phyloP scores from a whole-genome alignment of 1,284 basidiomycete species.

The Xerocomus nothofagi region DNA sequence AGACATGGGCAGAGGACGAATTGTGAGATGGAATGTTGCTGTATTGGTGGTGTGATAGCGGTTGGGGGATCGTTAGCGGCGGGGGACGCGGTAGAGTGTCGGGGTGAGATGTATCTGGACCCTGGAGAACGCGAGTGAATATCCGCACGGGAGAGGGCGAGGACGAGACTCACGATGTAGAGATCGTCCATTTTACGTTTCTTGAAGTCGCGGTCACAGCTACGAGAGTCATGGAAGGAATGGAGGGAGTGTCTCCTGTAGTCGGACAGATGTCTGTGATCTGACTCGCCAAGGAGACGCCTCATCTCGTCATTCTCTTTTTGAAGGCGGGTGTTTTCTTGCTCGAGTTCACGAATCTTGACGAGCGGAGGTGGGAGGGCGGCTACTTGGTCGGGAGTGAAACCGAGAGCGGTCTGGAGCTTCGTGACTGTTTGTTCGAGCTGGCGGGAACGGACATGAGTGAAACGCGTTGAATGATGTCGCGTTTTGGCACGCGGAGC shows the following conservation, averaged over 20 bases:
- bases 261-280: conserved; percentile 41
- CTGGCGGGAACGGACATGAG: conserved; percentile 38
- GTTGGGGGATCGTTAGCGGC: conserved; percentile 60
- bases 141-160: neutral
- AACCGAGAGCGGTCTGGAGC: conserved; percentile 68
- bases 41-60: conserved; percentile 39
- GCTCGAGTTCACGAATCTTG: conserved; percentile 74
- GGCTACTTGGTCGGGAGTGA: conserved; percentile 67
- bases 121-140: conserved; percentile 10
- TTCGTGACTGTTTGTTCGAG: conserved; percentile 80
- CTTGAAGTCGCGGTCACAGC: conserved; percentile 63
- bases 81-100: conserved; percentile 54
- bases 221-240: conserved; percentile 43
- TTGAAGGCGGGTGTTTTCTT: conserved; percentile 65
- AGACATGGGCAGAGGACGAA: conserved; percentile 38
- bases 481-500: conserved; percentile 8
- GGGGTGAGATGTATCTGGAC: conserved; percentile 28
- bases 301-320: conserved; percentile 71
- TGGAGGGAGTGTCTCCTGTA: conserved; percentile 44
- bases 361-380: conserved; percentile 66
- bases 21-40: conserved; percentile 29
- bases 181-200: conserved; percentile 60
- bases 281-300: conserved; percentile 51
- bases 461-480: conserved; percentile 14
- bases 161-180: conserved; percentile 49